A percentile compares a stretch with the other conserved stretches of the same genome.
Conservation (phyloP, 2,329 filamentous ascomycete species). For the Colletotrichum aenigma region DNA sequence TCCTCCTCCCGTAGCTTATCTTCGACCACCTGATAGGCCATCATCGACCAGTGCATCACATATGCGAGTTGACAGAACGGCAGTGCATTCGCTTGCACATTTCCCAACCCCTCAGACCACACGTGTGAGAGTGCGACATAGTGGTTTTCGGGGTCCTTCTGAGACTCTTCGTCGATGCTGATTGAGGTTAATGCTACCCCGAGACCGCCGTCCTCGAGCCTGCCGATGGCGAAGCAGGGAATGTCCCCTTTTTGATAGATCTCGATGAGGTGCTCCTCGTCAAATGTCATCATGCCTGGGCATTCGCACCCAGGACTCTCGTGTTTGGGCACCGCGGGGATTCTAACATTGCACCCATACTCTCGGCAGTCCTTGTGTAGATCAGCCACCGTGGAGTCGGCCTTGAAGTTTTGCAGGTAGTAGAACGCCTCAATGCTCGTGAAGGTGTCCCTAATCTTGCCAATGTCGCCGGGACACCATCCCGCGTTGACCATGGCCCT, state of each 20-base stretch:
- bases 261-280: neutral
- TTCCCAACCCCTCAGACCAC: conserved; percentile 2
- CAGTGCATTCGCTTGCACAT: neutral
- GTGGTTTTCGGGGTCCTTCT: neutral
- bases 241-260: neutral
- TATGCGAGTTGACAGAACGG: neutral
- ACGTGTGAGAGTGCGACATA: conserved; percentile 1
- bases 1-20: neutral
- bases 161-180: neutral
- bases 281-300: neutral
- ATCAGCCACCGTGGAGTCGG: neutral
- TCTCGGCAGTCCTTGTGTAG: neutral
- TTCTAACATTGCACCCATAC: neutral
- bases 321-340: neutral
- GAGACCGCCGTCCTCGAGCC: neutral
- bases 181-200: neutral
- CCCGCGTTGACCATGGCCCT: neutral
- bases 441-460: neutral
- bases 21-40: neutral
- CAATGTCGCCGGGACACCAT: conserved; percentile 1
- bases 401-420: neutral
- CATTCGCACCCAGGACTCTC: neutral
- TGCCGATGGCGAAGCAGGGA: neutral
- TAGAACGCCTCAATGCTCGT: neutral
- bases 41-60: neutral